Percentiles rank a stretch among this genome's conserved stretches.
Evolutionary conservation across 1,284 basidiomycete genomes (phyloP).

Genomic region (Apiotrichum gamsii): DNA sequence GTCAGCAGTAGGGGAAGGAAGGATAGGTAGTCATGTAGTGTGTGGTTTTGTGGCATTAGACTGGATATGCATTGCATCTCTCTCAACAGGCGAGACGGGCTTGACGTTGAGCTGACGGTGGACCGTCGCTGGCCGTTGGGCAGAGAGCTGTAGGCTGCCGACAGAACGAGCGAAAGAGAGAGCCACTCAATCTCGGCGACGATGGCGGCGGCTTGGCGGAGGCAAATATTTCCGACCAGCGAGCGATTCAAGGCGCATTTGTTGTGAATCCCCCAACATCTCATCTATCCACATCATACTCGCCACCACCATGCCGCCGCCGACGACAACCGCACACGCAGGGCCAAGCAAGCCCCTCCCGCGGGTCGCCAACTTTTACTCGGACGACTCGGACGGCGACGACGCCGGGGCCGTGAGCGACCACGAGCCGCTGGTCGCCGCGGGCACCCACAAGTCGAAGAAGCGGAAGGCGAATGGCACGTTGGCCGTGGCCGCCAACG

Average conservation of each 20-base stretch:
- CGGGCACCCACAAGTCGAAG: neutral
- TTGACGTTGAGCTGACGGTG: too few relatives aligned
- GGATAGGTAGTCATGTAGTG: too few relatives aligned
- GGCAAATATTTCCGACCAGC: constrained; percentile 14
- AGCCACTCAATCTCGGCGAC: too few relatives aligned
- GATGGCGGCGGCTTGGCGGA: too few relatives aligned
- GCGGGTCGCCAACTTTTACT: constrained; percentile 19
- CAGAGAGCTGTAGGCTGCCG: too few relatives aligned
- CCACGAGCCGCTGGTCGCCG: neutral
- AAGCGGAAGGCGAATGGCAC: constrained; percentile 3
- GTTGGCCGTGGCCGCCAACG: neutral
- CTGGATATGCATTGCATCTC: constrained; percentile 2
- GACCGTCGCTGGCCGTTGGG: too few relatives aligned
- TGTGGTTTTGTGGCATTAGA: too few relatives aligned
- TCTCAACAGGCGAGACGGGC: neutral
- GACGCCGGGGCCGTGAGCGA: neutral
- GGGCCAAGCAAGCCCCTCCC: constrained; percentile 2
- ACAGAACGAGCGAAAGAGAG: too few relatives aligned
- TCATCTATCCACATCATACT: too few relatives aligned
- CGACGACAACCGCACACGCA: constrained; percentile 1
- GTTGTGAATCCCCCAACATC: too few relatives aligned
- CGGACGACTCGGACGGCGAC: constrained; percentile 15
- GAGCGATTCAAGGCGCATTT: too few relatives aligned
- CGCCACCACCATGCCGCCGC: neutral
- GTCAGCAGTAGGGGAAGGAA: too few relatives aligned